Base-by-base conservation (phyloP, 768 basidiomycete species). In the Termitomyces sp. region DNA sequence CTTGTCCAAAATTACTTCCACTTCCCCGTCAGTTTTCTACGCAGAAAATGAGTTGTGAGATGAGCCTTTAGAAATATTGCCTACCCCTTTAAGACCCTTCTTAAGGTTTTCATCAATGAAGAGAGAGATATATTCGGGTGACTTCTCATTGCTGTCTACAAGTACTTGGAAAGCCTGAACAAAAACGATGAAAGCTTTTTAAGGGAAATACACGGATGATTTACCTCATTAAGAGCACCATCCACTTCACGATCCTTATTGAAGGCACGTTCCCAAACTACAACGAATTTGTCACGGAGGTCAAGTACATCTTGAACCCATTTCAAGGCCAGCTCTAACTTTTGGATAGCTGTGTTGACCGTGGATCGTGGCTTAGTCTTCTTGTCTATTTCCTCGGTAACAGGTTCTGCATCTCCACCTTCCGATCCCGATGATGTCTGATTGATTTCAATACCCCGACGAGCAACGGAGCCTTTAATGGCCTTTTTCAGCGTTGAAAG, bases 71-170 rank as follows among this genome's bases (percentile, higher is more conserved):
- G 5, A 4, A 12, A 18, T n/a, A 44, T 52, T 3, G 76, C 91
- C 64, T 70, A 96, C 95, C 56, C 94, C 93, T 75, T 93, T 97
- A 31, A 98, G 78, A 0, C 96, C 96, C 66, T 94, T 92, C 72
- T 88, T 94, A 24, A 99, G 79, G 68, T 98, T 88, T 59, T 98
- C 95, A 65, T 99, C 97, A 59, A 99, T 94, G 72, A 92, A 99
- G 51, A 99, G 74, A 4, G 97, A 98, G 42, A 98, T 92, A 68
- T 86, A 98, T 67, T 99, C 97, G 7, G 97, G 87, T 18, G 92
- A 85, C 64, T 91, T 90, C 37, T 84, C 82, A 65, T 97, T 93
- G 22, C 78, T 72, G 72, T 98, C 98, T 68, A 98, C 85, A 70
- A 98, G 97, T 1, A 85, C 80, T 71, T 89, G 86, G 67, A 98